Evolutionary conservation across 208 protist species (phyloP), one percentile per base, ranked within the genome.

Genomic region (Trypanosoma congolense): DNA sequence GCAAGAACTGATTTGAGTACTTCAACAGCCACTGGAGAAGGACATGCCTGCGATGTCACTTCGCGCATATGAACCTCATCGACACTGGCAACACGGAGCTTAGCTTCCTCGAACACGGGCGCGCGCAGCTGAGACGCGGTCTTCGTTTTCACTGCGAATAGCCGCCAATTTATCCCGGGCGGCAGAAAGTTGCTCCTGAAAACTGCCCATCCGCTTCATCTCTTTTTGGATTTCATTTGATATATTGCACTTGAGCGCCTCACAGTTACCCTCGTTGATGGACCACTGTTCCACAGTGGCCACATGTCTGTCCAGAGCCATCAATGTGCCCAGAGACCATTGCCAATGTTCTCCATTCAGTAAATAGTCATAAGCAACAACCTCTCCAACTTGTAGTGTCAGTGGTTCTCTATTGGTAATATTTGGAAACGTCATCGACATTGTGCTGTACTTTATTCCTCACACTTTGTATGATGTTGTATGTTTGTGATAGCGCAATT

Each of bases 291-390:
- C 65, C 26, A 88, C 57, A 26, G 65, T 68, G 19, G 65, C 74
- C 12, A 56, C 66, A 55, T 71, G 61, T 24, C 66, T 60, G 29
- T 67, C 58, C 6, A 81, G 40, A 18, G 73, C 65, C 8, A 60
- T 51, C 50, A 88, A 56, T 2, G 63, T 88, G 14, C 80, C 80
- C 6, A 88, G 59, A 19, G 76, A 69, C 80, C 80, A 88, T 44
- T 82, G 63, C 80, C 80, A 83, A 38, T 73, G 61, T 47, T 83
- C 77, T 12, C 21, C 54, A 25, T 61, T 56, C 24, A 67, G 29
- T 19, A 88, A 43, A 54, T 88, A 82, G 41, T 88, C 80, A 42
- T 73, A 88, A 9, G 76, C 80, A 1, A 88, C 67, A 18, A 83
- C 68, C 21, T 88, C 57, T 4, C 77, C 77, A 33, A 66, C 53